Conservation (phyloP, 148 eudicot genomes). For the Amaranthus cruentus region DNA sequence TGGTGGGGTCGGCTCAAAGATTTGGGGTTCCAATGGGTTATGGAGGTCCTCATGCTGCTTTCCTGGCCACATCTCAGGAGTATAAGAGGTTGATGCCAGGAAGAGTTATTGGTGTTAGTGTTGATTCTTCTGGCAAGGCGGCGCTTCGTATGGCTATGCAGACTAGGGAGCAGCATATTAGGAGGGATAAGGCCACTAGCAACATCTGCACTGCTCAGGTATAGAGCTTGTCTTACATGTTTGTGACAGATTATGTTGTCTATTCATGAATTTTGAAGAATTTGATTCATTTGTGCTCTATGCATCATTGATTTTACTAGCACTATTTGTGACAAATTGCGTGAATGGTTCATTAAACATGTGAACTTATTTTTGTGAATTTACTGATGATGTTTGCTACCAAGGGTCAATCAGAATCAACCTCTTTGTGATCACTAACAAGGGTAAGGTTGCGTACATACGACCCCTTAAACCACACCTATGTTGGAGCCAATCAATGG, state of each 20-base stretch:
- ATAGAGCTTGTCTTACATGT: conserved; percentile 20
- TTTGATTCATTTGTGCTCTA: not conserved
- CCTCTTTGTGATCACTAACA: no score
- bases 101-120: conserved; percentile 89
- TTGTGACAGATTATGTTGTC: not conserved
- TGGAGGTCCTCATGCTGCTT: conserved; percentile 98
- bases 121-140: conserved; percentile 82
- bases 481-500: no score
- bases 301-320: not conserved
- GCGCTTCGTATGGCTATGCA: conserved; percentile 98
- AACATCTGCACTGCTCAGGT: conserved; percentile 99
- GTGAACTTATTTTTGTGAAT: not conserved
- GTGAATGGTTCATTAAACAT: not conserved
- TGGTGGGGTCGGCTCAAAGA: conserved; percentile 96
- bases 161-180: conserved; percentile 95
- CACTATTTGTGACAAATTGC: not conserved
- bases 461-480: no score
- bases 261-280: not conserved
- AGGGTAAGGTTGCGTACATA: no score
- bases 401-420: no score
- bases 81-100: conserved; percentile 99
- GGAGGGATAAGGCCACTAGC: conserved; percentile 95
- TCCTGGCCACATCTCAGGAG: conserved; percentile 92
- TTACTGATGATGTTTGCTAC: not conserved
- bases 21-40: conserved; percentile 99